phyloP scores from a whole-genome alignment of 2,329 filamentous ascomycete species.

The Colletotrichum orbiculare region DNA sequence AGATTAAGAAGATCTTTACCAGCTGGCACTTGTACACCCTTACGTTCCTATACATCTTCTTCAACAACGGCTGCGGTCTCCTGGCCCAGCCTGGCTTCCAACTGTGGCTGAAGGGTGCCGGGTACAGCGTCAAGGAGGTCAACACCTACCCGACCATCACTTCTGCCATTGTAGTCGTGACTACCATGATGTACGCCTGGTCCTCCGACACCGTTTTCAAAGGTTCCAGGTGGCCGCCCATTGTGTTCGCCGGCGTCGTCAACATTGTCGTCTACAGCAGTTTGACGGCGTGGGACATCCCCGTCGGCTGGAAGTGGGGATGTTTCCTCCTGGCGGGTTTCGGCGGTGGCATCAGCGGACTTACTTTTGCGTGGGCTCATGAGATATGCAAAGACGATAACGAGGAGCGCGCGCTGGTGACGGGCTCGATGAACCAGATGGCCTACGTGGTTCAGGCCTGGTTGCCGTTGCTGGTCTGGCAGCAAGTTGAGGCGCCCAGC shows the following conservation, averaged over 20 bases:
- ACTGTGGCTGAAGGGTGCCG: conserved; percentile 57
- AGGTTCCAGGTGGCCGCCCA: conserved; percentile 72
- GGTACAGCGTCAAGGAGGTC: conserved; percentile 54
- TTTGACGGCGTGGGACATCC: conserved; percentile 57
- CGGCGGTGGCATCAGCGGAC: conserved; percentile 58
- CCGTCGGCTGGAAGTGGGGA: conserved; percentile 69
- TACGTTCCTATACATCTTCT: conserved; percentile 69
- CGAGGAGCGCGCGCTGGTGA: conserved; percentile 74
- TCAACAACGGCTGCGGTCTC: conserved; percentile 67
- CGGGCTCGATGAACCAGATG: conserved; percentile 75
- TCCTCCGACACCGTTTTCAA: conserved; percentile 69
- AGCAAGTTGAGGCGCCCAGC: conserved; percentile 69
- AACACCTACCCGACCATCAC: conserved; percentile 70
- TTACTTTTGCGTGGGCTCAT: conserved; percentile 61
- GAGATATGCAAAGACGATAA: conserved; percentile 63
- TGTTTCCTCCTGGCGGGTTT: conserved; percentile 66
- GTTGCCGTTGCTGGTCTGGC: conserved; percentile 75
- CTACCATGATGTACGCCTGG: conserved; percentile 74
- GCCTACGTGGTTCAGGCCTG: conserved; percentile 77
- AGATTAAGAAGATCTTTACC: conserved; percentile 69
- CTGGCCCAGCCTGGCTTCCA: conserved; percentile 66
- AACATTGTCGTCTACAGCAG: conserved; percentile 54
- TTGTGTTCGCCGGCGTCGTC: conserved; percentile 63
- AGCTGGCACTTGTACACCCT: conserved; percentile 74
- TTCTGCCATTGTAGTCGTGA: conserved; percentile 63